A percentile compares a stretch with the other conserved stretches of the same genome.
These are phyloP conservation scores for Fusarium tanahbumbuense DNA, from an alignment of 2,329 filamentous ascomycete genomes.

Conservation along the genomic window DNA sequence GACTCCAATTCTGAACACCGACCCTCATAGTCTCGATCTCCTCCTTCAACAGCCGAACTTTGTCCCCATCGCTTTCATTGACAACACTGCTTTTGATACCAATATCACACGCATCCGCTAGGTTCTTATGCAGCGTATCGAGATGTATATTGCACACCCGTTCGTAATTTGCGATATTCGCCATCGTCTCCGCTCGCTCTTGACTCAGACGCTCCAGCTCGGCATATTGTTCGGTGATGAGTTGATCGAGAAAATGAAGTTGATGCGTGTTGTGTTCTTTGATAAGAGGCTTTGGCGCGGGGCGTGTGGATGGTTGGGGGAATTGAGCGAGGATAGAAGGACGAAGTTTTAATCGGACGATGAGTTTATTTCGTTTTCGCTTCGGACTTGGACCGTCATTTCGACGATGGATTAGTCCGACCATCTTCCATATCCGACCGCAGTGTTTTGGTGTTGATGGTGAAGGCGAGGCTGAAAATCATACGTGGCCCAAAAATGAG, in stretches of 20 bases:
- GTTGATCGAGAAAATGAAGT: not conserved
- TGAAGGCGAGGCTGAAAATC: not conserved
- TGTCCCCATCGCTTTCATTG: not conserved
- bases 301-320: not conserved
- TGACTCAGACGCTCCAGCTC: not conserved
- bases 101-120: not conserved
- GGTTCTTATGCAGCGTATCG: not conserved
- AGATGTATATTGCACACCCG: not conserved
- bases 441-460: not conserved
- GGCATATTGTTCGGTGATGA: not conserved
- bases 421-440: not conserved
- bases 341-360: not conserved
- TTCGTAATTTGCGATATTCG: not conserved
- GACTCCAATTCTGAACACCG: not conserved
- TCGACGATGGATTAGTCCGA: not conserved
- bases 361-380: conserved; percentile 1
- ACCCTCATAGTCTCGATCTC: not conserved
- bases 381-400: not conserved
- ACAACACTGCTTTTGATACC: not conserved
- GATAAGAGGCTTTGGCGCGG: not conserved
- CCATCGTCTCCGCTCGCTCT: not conserved
- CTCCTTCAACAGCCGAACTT: not conserved
- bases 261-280: not conserved
- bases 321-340: conserved; percentile 3
- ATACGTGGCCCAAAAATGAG: conserved; percentile 1